Base-by-base conservation (phyloP, 179 eudicot genomes). In the Silene vulgaris region DNA sequence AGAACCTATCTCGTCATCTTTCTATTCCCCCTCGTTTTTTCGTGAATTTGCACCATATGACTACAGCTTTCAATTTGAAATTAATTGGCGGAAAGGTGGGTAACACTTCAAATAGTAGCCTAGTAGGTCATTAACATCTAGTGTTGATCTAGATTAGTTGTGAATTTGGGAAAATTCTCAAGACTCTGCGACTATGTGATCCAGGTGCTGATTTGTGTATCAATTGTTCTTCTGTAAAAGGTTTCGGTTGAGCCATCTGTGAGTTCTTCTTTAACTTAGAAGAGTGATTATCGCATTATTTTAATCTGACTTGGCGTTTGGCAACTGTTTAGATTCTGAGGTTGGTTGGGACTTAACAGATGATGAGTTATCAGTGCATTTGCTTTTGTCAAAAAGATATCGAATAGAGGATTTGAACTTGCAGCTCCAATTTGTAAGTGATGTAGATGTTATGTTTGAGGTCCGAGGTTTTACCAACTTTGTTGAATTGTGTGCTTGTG, bases 191-290 rank as follows among this genome's bases (percentile, higher is more conserved):
- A 80, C 88, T 82, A 83, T 86, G 85, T 88, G 86, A 78, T 84
- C 88, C 94, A 87, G 92, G 89, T 91, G 91, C 88, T 86, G 90
- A 82, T 87, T 82, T 87, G 74, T 84, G 85, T 84, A 80, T 85
- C 88, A 80, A 85, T 79, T 83, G 83, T 87, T 86, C 92, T 87
- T 87, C 91, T 88, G 76, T 91, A 85, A 85, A 86, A 84, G 83
- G 86, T 87, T 85, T 83, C 88, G 81, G 81, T 89, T 85, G 84
- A 88, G 85, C 80, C 84, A 79, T 90, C 92, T 88, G 90, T 89
- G 97, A 88, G 92, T 91, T 88, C 81, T 86, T 78, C 93, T 78
- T 78, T 86, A 83, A 82, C 88, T 81, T 78, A 83, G 89, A 85
- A 74, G 85, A 76, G 87, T 83, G 88, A 72, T 81, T 75, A 66